Percentiles rank a stretch among this genome's conserved stretches.
phyloP scores from a whole-genome alignment of 2,329 filamentous ascomycete species.

The Blastomyces emzantsi region DNA sequence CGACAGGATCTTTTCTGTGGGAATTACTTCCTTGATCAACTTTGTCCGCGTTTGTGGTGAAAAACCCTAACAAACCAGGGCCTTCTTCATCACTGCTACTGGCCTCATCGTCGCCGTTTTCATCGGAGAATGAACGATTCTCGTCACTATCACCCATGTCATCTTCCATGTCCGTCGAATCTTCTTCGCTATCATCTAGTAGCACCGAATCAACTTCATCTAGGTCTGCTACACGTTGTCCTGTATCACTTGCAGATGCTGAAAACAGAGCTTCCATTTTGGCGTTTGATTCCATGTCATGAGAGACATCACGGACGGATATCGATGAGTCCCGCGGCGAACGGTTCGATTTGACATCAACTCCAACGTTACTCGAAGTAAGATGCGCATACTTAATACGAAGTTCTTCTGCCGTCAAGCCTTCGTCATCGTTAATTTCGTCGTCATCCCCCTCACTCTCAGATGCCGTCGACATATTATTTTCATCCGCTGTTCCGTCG shows the following conservation, averaged over 20 bases:
- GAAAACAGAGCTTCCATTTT: neutral
- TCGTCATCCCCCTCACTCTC: conserved; percentile 36
- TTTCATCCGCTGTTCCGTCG: conserved; percentile 45
- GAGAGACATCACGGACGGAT: neutral
- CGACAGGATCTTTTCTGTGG: conserved; percentile 21
- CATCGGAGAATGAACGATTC: conserved; percentile 20
- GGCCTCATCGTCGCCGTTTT: conserved; percentile 41
- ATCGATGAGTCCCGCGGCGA: neutral
- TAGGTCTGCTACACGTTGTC: conserved; percentile 14
- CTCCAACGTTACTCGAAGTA: conserved; percentile 20
- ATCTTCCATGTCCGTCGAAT: conserved; percentile 41
- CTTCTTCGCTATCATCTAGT: conserved; percentile 37
- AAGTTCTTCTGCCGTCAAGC: conserved; percentile 40
- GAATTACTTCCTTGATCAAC: conserved; percentile 16
- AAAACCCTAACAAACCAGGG: conserved; percentile 39
- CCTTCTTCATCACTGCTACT: conserved; percentile 41
- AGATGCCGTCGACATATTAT: conserved; percentile 42
- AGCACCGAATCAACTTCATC: conserved; percentile 39
- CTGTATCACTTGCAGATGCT: neutral
- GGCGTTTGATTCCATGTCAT: neutral
- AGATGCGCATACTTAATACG: conserved; percentile 40
- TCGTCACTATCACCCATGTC: conserved; percentile 41
- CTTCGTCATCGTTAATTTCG: conserved; percentile 36
- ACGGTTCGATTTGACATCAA: conserved; percentile 1
- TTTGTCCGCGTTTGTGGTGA: conserved; percentile 35